Evolutionary conservation across 2,329 filamentous ascomycete genomes (phyloP).

Genomic region (Fusarium neocosmosporiellum): DNA sequence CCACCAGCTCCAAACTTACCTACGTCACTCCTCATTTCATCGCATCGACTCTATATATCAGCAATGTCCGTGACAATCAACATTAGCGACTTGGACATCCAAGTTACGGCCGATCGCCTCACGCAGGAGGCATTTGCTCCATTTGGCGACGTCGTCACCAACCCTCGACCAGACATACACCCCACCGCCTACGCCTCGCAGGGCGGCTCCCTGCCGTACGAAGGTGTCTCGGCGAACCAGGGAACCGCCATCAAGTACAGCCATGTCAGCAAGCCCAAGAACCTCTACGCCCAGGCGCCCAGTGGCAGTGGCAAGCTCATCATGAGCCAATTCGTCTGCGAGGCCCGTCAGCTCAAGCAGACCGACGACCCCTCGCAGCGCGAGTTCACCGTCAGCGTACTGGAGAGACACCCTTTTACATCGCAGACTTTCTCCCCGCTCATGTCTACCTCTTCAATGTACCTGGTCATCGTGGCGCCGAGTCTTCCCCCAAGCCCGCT

Average conservation of each 20-base stretch:
- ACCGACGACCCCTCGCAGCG: constrained; percentile 17
- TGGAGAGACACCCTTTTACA: constrained; percentile 94
- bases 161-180: constrained; percentile 71
- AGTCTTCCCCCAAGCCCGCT: constrained; percentile 63
- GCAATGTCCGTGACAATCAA: constrained; percentile 44
- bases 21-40: neutral
- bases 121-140: constrained; percentile 75
- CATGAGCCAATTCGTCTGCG: constrained; percentile 92
- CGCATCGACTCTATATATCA: neutral
- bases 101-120: constrained; percentile 72
- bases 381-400: constrained; percentile 72
- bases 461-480: constrained; percentile 91
- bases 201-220: constrained; percentile 52
- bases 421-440: constrained; percentile 93
- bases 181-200: constrained; percentile 59
- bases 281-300: constrained; percentile 76
- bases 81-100: constrained; percentile 38
- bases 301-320: constrained; percentile 67
- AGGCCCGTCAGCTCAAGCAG: constrained; percentile 44
- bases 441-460: constrained; percentile 63
- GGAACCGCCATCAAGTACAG: constrained; percentile 89
- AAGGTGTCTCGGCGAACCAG: constrained; percentile 79
- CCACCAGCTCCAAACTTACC: neutral
- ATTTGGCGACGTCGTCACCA: constrained; percentile 86
- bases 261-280: constrained; percentile 77